Evolutionary conservation across 441 rosid species (phyloP).

Genomic region (Viola pubescens): DNA sequence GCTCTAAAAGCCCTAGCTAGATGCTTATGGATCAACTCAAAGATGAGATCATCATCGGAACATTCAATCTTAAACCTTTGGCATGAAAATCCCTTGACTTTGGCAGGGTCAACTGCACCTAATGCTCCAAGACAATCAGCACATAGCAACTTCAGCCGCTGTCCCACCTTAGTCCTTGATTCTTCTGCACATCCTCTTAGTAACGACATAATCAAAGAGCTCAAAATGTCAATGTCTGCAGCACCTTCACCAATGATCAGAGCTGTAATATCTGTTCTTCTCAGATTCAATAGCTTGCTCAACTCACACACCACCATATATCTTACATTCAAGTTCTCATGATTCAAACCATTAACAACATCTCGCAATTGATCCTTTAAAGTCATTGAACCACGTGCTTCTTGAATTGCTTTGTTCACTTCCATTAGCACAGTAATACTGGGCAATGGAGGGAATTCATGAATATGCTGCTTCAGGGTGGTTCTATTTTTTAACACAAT

Average conservation of each 20-base stretch:
- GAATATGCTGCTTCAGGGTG: constrained; percentile 79
- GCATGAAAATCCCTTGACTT: constrained; percentile 66
- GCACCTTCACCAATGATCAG: constrained; percentile 72
- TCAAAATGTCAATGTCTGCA: constrained; percentile 82
- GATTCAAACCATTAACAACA: constrained; percentile 75
- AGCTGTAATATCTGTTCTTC: constrained; percentile 73
- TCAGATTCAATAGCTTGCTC: constrained; percentile 69
- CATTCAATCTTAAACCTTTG: constrained; percentile 95
- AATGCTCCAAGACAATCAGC: constrained; percentile 97
- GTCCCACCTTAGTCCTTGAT: constrained; percentile 90
- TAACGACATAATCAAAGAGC: constrained; percentile 78
- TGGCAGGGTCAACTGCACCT: constrained; percentile 99
- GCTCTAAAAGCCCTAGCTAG: constrained; percentile 99
- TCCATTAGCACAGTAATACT: constrained; percentile 65
- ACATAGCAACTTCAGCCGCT: constrained; percentile 83
- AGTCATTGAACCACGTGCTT: constrained; percentile 88
- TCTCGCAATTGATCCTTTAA: constrained; percentile 86
- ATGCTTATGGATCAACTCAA: constrained; percentile 93
- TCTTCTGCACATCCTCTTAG: constrained; percentile 98
- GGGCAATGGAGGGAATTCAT: constrained; percentile 92
- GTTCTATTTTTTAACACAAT: constrained; percentile 79
- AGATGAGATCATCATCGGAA: constrained; percentile 98
- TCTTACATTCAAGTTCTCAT: constrained; percentile 95
- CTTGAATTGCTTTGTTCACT: constrained; percentile 90
- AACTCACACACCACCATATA: constrained; percentile 97